Evolutionary conservation across 2,329 filamentous ascomycete genomes (phyloP).

Genomic region (Pseudopithomyces maydicus): DNA sequence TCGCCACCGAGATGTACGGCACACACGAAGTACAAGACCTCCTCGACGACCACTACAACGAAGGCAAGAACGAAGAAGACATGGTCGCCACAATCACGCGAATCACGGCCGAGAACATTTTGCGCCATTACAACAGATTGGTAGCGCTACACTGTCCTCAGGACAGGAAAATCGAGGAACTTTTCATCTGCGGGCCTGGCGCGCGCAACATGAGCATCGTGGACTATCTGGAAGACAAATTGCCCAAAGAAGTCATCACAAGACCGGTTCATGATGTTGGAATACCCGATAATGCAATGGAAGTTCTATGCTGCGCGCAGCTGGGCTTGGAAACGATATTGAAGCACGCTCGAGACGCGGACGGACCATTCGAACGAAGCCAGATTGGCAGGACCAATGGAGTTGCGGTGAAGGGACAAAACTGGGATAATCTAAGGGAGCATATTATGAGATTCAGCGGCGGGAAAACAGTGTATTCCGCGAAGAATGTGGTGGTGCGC

Average conservation of each 20-base stretch:
- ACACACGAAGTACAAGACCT: constrained; percentile 61
- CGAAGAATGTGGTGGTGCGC: constrained; percentile 1
- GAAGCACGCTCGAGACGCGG: constrained; percentile 3
- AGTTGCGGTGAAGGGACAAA: constrained; percentile 15
- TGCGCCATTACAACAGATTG: constrained; percentile 57
- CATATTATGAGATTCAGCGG: constrained; percentile 18
- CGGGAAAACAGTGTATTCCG: constrained; percentile 11
- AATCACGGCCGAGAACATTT: constrained; percentile 64
- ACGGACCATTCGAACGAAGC: background rate
- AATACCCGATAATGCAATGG: constrained; percentile 62
- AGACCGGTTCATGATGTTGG: constrained; percentile 62
- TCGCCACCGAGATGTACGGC: constrained; percentile 64
- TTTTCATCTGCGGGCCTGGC: constrained; percentile 66
- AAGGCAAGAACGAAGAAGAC: constrained; percentile 56
- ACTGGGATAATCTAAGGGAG: constrained; percentile 18
- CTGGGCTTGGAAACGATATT: constrained; percentile 62
- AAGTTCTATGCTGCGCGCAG: constrained; percentile 65
- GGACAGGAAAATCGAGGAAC: constrained; percentile 55
- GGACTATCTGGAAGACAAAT: constrained; percentile 54
- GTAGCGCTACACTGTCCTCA: constrained; percentile 40
- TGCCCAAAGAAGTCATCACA: constrained; percentile 57
- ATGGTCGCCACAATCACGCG: constrained; percentile 64
- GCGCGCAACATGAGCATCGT: constrained; percentile 64
- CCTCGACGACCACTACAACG: constrained; percentile 53
- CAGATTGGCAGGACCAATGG: constrained; percentile 5